These are phyloP conservation scores for Sugiyamaella lignohabitans DNA, from an alignment of 805 yeast species.

Conservation along the genomic window DNA sequence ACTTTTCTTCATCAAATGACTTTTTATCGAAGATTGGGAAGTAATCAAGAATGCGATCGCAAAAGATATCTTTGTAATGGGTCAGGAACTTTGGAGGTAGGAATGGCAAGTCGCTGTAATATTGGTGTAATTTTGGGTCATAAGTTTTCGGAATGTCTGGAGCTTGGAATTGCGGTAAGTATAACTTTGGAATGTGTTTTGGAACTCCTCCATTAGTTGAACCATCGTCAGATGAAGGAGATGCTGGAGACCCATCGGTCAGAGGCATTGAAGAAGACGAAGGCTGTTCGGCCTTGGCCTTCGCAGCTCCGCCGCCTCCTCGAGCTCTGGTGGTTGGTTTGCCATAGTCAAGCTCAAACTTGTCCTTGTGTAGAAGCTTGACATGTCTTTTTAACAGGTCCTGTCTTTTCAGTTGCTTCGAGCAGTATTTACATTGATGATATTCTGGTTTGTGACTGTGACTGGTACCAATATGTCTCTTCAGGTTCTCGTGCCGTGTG, in stretches of 20 bases:
- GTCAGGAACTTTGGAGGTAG: slow-evolving; percentile 5
- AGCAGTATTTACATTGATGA: slow-evolving; percentile 4
- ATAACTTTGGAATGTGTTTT: background rate
- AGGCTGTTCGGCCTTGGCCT: background rate
- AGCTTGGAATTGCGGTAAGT: slow-evolving; percentile 5
- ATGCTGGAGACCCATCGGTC: background rate
- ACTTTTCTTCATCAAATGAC: slow-evolving; percentile 4
- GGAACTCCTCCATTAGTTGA: background rate
- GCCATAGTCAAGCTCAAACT: slow-evolving; percentile 4
- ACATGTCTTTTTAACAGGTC: slow-evolving; percentile 7
- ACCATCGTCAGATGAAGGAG: background rate
- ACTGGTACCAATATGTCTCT: slow-evolving; percentile 5
- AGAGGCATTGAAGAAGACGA: background rate
- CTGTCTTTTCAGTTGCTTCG: slow-evolving; percentile 1
- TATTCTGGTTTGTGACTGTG: slow-evolving; percentile 3
- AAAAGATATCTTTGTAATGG: slow-evolving; percentile 7
- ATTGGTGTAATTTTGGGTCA: slow-evolving; percentile 6
- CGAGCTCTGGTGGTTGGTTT: background rate
- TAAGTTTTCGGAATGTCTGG: slow-evolving; percentile 7
- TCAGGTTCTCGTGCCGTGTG: slow-evolving; percentile 9
- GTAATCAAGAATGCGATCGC: slow-evolving; percentile 1
- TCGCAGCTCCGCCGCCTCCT: too few species aligned
- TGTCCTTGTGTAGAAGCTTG: slow-evolving; percentile 3
- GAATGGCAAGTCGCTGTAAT: slow-evolving; percentile 6
- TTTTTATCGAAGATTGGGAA: slow-evolving; percentile 2